Percentiles rank a stretch among this genome's conserved stretches.
phyloP scores from a whole-genome alignment of 192 early-diverging fungal genomes.

The Coemansia sp. region DNA sequence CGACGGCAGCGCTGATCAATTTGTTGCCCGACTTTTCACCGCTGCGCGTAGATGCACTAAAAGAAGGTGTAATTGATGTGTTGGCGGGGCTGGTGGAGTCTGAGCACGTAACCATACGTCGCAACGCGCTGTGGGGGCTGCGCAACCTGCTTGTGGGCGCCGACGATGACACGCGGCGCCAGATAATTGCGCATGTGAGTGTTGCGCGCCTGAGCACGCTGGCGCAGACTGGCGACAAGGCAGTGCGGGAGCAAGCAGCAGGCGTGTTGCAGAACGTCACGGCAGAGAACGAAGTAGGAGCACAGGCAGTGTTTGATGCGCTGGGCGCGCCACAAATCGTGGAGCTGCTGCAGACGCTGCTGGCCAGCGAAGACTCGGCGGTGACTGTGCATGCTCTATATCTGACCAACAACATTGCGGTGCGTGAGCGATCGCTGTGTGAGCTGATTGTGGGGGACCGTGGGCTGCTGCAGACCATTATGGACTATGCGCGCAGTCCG shows the following conservation, averaged over 20 bases:
- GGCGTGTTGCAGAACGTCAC: slow-evolving; percentile 41
- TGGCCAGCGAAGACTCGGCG: slow-evolving; percentile 8
- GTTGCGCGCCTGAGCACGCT: slow-evolving; percentile 26
- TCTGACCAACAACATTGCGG: slow-evolving; percentile 43
- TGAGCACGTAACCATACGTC: slow-evolving; percentile 15
- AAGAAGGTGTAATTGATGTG: slow-evolving; percentile 32
- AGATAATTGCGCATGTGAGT: slow-evolving; percentile 26
- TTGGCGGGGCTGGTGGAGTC: slow-evolving; percentile 29
- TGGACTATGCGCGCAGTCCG: slow-evolving; percentile 6
- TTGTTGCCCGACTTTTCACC: slow-evolving; percentile 47
- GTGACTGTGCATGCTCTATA: slow-evolving; percentile 42
- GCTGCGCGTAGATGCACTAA: slow-evolving; percentile 37
- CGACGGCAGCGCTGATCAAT: slow-evolving; percentile 48
- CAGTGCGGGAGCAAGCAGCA: slow-evolving; percentile 38
- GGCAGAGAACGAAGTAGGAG: slow-evolving; percentile 28
- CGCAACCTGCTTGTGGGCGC: slow-evolving; percentile 33
- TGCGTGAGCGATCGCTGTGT: slow-evolving; percentile 24
- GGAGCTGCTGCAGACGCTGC: slow-evolving; percentile 24
- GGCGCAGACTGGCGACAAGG: slow-evolving; percentile 16
- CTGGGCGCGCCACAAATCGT: slow-evolving; percentile 21
- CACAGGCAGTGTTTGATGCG: slow-evolving; percentile 20
- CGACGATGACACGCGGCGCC: slow-evolving; percentile 38
- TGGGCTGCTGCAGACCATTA: slow-evolving; percentile 26
- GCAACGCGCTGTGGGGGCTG: slow-evolving; percentile 50
- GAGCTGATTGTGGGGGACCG: slow-evolving; percentile 20